Base-by-base conservation (phyloP, 805 yeast species). In the Jamesozyma rosinii region DNA sequence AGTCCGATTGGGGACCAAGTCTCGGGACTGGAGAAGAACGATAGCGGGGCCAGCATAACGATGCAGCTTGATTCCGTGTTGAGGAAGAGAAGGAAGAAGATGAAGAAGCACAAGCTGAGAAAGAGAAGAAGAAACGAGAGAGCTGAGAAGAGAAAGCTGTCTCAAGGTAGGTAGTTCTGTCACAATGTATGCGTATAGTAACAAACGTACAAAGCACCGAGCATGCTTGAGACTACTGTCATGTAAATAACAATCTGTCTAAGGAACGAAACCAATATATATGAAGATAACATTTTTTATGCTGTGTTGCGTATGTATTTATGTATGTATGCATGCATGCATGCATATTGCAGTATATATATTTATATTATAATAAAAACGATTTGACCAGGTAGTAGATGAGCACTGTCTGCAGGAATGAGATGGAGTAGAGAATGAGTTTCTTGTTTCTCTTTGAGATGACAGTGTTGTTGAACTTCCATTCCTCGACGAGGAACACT, bases 31-130 rank as follows among this genome's bases (percentile, higher is more conserved):
- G 11, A 8, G 6, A 24, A 24, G 6, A 11, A 8, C 11, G 10
- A 24, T 11, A 11, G 11, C 11, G 29, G 11, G 11, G 11, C 6
- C 11, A 17, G 18, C 8, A 31, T 13, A 17, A 33, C 36, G 35
- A 54, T 77, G 54, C 56, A 69, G 48, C 58, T 75, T 53, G 87
- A 83, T 54, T 80, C 88, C 11, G 94, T 84, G 30, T 67, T 81
- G 64, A 76, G 92, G 64, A 84, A 84, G 61, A 80, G 98, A 70
- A 77, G 85, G 67, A 78, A 85, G 64, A 90, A 88, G 75, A 92
- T 92, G 97, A 92, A 90, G 77, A 86, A 89, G 63, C 98, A 92
- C 68, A 92, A 92, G 72, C 74, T 87, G 64, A 83, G 92, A 71
- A 92, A 92, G 81, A 84, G 97, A 76, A 83, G 97, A 77, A 88